Conservation (phyloP, 169 alveolate species). For the Eimeria falciformis region DNA sequence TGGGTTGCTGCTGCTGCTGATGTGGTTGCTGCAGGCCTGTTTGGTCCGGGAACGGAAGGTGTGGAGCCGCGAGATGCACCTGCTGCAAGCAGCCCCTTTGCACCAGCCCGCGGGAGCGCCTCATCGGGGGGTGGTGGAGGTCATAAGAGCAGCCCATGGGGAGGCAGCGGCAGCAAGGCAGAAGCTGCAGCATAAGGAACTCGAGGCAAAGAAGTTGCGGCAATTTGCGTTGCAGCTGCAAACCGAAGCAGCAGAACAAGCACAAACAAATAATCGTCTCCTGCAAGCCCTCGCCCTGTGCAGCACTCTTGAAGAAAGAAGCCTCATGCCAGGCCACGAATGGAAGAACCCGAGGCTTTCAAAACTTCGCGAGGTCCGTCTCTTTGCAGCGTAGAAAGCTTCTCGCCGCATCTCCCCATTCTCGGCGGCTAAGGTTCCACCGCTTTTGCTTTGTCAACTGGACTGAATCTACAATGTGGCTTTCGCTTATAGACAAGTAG, state of each 20-base stretch:
- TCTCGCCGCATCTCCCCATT: no score
- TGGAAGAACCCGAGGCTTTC: no score
- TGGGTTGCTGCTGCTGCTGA: slow-evolving; percentile 35
- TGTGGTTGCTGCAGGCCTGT: slow-evolving; percentile 38
- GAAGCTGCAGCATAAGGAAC: slow-evolving; percentile 45
- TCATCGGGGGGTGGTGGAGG: background rate
- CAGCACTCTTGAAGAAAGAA: no score
- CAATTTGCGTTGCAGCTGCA: slow-evolving; percentile 37
- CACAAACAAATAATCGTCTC: slow-evolving; percentile 2
- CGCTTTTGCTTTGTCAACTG: no score
- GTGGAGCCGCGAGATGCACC: slow-evolving; percentile 37
- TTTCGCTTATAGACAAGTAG: no score
- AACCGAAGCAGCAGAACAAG: slow-evolving; percentile 4
- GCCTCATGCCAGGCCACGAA: no score
- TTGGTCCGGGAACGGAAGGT: slow-evolving; percentile 6
- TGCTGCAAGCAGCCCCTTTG: slow-evolving; percentile 5
- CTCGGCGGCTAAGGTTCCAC: no score
- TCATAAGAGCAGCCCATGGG: background rate
- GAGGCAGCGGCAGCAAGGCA: slow-evolving; percentile 39
- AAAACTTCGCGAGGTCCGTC: no score
- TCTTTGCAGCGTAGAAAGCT: no score
- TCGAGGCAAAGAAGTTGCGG: background rate
- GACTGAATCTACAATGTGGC: no score
- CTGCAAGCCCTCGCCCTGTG: background rate
- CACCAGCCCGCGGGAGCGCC: slow-evolving; percentile 32